These are phyloP conservation scores for Ophiocordyceps camponoti-leonardi DNA, from an alignment of 2,329 filamentous ascomycete genomes.

Conservation along the genomic window DNA sequence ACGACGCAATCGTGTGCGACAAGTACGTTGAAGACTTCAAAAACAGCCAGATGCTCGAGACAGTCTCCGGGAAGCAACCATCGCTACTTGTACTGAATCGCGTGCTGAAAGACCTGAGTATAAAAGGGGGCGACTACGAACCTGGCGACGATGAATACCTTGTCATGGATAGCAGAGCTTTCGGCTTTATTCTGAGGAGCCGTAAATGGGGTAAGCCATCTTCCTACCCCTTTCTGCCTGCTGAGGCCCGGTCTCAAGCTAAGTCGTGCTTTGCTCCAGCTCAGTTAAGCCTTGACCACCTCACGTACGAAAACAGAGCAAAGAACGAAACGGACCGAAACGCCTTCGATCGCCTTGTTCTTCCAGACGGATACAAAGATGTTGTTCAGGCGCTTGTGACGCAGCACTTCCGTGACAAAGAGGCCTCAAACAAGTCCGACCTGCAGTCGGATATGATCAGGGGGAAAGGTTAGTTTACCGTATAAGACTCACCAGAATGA, in stretches of 20 bases:
- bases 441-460: background rate
- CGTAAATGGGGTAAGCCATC: background rate
- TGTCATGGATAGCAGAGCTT: background rate
- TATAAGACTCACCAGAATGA: too few relatives aligned
- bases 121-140: background rate
- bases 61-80: background rate
- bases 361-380: background rate
- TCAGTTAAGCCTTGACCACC: background rate
- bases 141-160: background rate
- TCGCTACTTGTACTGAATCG: background rate
- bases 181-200: background rate
- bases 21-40: background rate
- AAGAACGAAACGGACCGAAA: background rate
- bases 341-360: background rate
- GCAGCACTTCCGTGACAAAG: background rate
- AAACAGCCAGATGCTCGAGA: background rate
- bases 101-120: background rate
- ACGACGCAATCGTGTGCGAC: background rate
- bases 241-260: background rate
- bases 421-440: background rate
- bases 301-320: background rate
- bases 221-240: background rate
- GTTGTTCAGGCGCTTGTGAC: background rate
- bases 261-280: background rate
- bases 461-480: background rate